Evolutionary conservation across 2,329 filamentous ascomycete species (phyloP).

Genomic region (Colletotrichum filicis): DNA sequence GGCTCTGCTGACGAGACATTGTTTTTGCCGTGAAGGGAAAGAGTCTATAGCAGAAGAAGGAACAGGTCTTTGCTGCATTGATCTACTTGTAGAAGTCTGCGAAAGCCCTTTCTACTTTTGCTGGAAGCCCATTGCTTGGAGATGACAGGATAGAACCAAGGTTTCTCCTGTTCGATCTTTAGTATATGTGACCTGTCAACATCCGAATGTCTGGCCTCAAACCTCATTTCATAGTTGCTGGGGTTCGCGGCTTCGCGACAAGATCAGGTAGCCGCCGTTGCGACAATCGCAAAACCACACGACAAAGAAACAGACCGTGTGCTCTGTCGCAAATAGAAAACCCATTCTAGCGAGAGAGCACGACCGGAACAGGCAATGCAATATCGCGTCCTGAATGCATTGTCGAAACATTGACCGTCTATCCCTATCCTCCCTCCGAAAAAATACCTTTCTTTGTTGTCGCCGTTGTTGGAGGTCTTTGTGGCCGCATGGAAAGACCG

Average conservation of each 20-base stretch:
- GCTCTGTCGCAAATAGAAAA: constrained; percentile 14
- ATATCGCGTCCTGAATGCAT: constrained; percentile 9
- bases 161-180: not conserved
- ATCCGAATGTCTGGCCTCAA: not conserved
- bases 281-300: not conserved
- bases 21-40: not conserved
- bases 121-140: not conserved
- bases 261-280: not conserved
- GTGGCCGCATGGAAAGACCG: not conserved
- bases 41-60: not conserved
- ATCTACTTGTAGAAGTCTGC: not conserved
- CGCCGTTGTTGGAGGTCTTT: constrained; percentile 8
- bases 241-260: not conserved
- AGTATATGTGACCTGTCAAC: not conserved
- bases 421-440: constrained; percentile 14
- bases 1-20: not conserved
- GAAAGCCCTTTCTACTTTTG: not conserved
- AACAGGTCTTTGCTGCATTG: not conserved
- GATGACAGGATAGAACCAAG: not conserved
- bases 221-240: not conserved
- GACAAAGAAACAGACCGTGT: not conserved
- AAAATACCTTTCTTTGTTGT: not conserved
- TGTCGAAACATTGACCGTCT: constrained; percentile 19
- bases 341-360: not conserved
- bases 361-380: constrained; percentile 12